Evolutionary conservation across 169 alveolate species (phyloP).

Genomic region (Plasmodium berghei): DNA sequence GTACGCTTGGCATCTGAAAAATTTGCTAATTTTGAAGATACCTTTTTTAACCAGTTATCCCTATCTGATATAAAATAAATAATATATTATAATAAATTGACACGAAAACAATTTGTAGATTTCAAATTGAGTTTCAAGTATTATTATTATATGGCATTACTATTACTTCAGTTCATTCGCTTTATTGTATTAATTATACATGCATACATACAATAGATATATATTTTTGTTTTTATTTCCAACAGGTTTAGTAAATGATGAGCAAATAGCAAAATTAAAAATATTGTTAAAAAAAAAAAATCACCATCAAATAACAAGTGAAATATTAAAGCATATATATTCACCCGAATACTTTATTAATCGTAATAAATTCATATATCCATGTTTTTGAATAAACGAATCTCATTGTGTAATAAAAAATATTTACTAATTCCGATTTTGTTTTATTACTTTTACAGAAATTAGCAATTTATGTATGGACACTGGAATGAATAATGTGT

Average conservation of each 20-base stretch:
- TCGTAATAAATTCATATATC: constrained; percentile 1
- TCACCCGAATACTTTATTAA: constrained; percentile 23
- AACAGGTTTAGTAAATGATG: constrained; percentile 29
- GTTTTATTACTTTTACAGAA: no score
- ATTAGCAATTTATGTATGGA: no score
- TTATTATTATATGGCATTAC: no score
- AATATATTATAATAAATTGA: background rate
- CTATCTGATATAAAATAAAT: constrained; percentile 65
- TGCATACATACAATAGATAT: background rate
- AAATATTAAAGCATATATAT: constrained; percentile 46
- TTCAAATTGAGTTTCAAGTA: no score
- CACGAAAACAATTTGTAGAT: background rate
- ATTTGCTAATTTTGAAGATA: constrained; percentile 60
- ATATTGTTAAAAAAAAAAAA: constrained; percentile 27
- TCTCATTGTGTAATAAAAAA: no score
- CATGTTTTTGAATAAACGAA: background rate
- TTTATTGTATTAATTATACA: background rate
- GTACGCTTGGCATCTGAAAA: constrained; percentile 77
- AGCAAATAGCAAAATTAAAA: constrained; percentile 16
- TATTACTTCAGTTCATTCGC: background rate
- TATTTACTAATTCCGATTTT: no score
- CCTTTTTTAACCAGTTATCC: constrained; percentile 71
- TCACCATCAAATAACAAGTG: constrained; percentile 33
- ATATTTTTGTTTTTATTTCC: constrained; percentile 7
- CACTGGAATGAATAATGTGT: no score